phyloP scores from a whole-genome alignment of 2,329 filamentous ascomycete genomes.

The Aspergillus oerlinghausenensis region DNA sequence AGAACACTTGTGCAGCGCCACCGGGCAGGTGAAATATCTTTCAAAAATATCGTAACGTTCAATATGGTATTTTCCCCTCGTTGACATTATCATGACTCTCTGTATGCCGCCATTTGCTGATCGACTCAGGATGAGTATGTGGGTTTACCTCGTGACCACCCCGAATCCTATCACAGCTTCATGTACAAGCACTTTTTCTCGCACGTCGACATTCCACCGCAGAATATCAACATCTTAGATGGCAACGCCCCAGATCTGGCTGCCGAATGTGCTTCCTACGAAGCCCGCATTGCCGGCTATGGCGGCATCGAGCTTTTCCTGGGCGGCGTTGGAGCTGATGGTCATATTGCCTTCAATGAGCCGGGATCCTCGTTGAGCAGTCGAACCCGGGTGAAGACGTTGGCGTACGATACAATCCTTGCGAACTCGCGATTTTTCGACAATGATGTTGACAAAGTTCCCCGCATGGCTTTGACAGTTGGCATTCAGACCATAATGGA shows the following conservation, averaged over 20 bases:
- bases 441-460: constrained; percentile 68
- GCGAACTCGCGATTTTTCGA: constrained; percentile 82
- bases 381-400: constrained; percentile 77
- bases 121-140: constrained; percentile 72
- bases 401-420: constrained; percentile 80
- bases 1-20: constrained; percentile 60
- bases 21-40: constrained; percentile 60
- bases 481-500: constrained; percentile 80
- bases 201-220: constrained; percentile 73
- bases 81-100: background rate
- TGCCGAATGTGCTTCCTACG: constrained; percentile 73
- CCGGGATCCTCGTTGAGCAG: constrained; percentile 74
- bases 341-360: constrained; percentile 88
- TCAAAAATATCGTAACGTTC: constrained; percentile 85
- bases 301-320: constrained; percentile 85
- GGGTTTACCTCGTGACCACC: constrained; percentile 74
- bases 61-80: constrained; percentile 62
- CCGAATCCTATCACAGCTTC: constrained; percentile 84
- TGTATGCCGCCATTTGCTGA: constrained; percentile 9
- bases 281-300: constrained; percentile 66
- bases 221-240: constrained; percentile 79
- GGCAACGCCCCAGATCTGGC: constrained; percentile 73
- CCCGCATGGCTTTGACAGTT: constrained; percentile 77
- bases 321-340: constrained; percentile 78
- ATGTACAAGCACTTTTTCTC: constrained; percentile 94